These are phyloP conservation scores for Penicillium roqueforti DNA, from an alignment of 495 filamentous ascomycete genomes.

Conservation along the genomic window DNA sequence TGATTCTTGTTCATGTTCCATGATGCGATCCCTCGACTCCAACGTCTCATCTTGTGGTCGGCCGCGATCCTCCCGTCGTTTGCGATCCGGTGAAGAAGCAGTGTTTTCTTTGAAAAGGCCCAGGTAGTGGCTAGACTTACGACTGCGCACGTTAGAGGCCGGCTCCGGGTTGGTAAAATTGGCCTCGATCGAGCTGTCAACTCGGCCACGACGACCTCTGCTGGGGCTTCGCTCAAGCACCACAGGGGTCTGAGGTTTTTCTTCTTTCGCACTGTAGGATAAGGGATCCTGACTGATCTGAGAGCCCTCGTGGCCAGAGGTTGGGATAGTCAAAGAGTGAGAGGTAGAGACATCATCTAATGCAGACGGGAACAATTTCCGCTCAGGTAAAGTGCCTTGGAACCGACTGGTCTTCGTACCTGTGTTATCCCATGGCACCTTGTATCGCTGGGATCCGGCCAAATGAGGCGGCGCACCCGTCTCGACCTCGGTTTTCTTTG, in stretches of 20 bases:
- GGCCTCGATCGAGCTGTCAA: constrained; percentile 82
- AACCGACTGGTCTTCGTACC: constrained; percentile 21
- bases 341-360: constrained; percentile 28
- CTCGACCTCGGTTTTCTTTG: constrained; percentile 21
- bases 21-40: constrained; percentile 12
- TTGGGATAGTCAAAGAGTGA: constrained; percentile 17
- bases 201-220: constrained; percentile 44
- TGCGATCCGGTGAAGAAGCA: constrained; percentile 44
- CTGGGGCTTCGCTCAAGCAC: constrained; percentile 39
- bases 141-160: constrained; percentile 70
- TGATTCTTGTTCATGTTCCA: constrained; percentile 14
- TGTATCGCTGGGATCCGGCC: constrained; percentile 10
- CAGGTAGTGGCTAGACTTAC: constrained; percentile 90
- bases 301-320: constrained; percentile 18
- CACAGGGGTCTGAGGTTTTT: constrained; percentile 9
- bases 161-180: constrained; percentile 71
- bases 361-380: constrained; percentile 29
- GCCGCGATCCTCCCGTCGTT: constrained; percentile 36
- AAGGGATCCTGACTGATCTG: constrained; percentile 16
- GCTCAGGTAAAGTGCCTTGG: constrained; percentile 23
- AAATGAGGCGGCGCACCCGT: constrained; percentile 9
- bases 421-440: constrained; percentile 19
- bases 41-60: constrained; percentile 27
- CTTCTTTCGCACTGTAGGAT: constrained; percentile 19
- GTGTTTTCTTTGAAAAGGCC: constrained; percentile 92